Evolutionary conservation across 352 stramenopile genomes (phyloP).

Genomic region (Blastocystis sp.): DNA sequence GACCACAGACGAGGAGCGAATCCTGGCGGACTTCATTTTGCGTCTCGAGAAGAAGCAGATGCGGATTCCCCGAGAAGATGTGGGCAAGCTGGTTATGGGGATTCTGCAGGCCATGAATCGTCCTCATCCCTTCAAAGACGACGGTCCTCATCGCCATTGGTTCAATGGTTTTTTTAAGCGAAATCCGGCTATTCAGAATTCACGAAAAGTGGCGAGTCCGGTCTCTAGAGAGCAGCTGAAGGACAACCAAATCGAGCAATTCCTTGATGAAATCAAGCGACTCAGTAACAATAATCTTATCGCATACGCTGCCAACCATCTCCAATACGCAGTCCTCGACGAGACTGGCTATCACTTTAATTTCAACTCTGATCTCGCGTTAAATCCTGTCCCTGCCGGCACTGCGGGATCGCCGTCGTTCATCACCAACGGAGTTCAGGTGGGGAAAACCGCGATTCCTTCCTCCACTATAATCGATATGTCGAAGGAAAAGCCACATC

Average conservation of each 20-base stretch:
- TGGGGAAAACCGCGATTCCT: neutral
- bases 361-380: neutral
- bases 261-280: slow-evolving; percentile 47
- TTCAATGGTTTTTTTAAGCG: slow-evolving; percentile 52
- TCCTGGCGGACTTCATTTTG: slow-evolving; percentile 50
- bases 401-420: neutral
- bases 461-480: neutral
- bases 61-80: slow-evolving; percentile 54
- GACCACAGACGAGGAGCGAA: slow-evolving; percentile 36
- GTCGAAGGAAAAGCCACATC: neutral
- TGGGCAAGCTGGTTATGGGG: slow-evolving; percentile 53
- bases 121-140: slow-evolving; percentile 43
- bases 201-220: neutral
- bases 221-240: slow-evolving; percentile 39
- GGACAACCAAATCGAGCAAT: slow-evolving; percentile 50
- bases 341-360: slow-evolving; percentile 43
- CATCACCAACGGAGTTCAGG: neutral
- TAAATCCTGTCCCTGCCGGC: neutral
- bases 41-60: slow-evolving; percentile 43
- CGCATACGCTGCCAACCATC: neutral
- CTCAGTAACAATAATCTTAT: neutral
- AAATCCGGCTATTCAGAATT: slow-evolving; percentile 23
- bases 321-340: slow-evolving; percentile 12
- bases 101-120: neutral
- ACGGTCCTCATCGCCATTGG: slow-evolving; percentile 58